These are phyloP conservation scores for Ustilago curta DNA, from an alignment of 1,284 basidiomycete genomes.

Conservation along the genomic window DNA sequence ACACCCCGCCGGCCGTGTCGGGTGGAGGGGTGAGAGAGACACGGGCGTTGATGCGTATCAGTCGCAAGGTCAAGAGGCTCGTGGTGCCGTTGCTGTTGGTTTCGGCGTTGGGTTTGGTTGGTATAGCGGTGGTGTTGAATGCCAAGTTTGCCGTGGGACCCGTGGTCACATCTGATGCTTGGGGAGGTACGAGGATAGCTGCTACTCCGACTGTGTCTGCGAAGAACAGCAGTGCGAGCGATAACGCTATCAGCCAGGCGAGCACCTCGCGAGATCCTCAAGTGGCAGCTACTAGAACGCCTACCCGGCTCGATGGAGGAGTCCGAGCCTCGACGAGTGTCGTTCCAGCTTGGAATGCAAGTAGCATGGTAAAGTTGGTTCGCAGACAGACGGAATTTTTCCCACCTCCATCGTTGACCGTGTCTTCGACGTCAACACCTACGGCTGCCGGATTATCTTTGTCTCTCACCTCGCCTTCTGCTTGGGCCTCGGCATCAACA, in stretches of 20 bases:
- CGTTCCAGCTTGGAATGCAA: neutral
- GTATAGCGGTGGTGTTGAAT: conserved; percentile 30
- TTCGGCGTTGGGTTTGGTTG: conserved; percentile 14
- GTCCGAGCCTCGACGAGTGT: neutral
- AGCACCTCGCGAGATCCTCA: neutral
- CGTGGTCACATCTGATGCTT: neutral
- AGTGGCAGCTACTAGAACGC: neutral
- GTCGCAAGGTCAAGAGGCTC: conserved; percentile 19
- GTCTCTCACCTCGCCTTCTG: neutral
- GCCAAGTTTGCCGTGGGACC: conserved; percentile 23
- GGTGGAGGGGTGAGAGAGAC: neutral
- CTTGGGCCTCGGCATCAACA: neutral
- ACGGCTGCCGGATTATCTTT: neutral
- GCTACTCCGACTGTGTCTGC: neutral
- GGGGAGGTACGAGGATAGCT: neutral
- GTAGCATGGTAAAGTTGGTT: conserved; percentile 18
- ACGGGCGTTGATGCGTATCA: conserved; percentile 3
- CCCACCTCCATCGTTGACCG: neutral
- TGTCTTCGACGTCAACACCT: neutral
- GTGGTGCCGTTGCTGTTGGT: conserved; percentile 19
- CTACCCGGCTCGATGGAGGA: neutral
- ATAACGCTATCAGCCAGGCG: neutral
- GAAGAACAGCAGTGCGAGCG: neutral
- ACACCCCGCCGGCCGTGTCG: conserved; percentile 2
- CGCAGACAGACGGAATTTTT: conserved; percentile 24